Percentiles rank a stretch among this genome's conserved stretches.
Conservation (phyloP, 2,329 filamentous ascomycete genomes). For the Talaromyces sp. region DNA sequence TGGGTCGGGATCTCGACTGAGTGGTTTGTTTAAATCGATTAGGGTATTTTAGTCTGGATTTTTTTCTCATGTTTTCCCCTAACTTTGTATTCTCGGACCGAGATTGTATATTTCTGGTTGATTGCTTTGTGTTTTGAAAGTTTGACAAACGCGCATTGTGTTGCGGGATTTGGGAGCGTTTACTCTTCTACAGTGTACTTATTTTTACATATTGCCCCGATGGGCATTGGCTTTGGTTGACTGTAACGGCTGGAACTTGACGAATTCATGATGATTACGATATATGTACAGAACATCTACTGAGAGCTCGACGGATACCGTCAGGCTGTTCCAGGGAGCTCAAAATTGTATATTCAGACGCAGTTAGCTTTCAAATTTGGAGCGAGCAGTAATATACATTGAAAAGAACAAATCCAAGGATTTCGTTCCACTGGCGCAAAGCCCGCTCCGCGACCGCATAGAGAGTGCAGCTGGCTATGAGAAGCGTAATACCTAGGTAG, state of each 20-base stretch:
- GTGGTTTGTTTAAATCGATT: slow-evolving; percentile 19
- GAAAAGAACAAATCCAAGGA: too few species aligned
- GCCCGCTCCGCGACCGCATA: background rate
- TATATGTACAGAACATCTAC: background rate
- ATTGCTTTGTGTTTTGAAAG: background rate
- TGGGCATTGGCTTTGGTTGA: background rate
- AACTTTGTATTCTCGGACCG: background rate
- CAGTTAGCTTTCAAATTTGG: too few species aligned
- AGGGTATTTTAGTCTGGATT: slow-evolving; percentile 14
- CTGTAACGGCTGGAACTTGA: background rate
- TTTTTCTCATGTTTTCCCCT: background rate
- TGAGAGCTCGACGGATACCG: too few species aligned
- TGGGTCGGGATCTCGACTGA: slow-evolving; percentile 11
- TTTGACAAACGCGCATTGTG: background rate
- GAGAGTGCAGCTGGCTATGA: background rate
- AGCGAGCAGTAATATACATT: too few species aligned
- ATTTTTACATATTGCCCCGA: background rate
- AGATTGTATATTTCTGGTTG: background rate
- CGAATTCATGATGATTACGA: slow-evolving; percentile 3
- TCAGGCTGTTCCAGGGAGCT: too few species aligned
- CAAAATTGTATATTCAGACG: too few species aligned
- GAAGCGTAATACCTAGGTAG: background rate
- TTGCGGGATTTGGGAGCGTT: background rate
- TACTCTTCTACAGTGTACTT: slow-evolving; percentile 14
- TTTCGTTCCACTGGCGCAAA: too few species aligned